Percentiles rank a stretch among this genome's conserved stretches.
Conservation (phyloP, 257 asterid species). For the Fraxinus cuspidata region DNA sequence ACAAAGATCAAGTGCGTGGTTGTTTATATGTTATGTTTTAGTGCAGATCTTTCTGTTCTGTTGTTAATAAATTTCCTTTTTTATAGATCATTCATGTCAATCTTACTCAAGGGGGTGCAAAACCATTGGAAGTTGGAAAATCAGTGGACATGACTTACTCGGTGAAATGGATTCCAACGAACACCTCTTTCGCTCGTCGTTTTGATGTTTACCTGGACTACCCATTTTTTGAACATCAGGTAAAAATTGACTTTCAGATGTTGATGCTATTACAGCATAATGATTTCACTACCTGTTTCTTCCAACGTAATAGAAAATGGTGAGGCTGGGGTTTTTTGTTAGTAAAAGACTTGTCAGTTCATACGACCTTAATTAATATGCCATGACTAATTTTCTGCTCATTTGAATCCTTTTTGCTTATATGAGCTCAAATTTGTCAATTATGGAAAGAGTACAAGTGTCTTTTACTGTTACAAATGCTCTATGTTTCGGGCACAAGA, state of each 20-base stretch:
- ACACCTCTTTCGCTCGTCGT: constrained; percentile 79
- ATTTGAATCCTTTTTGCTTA: neutral
- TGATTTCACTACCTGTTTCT: neutral
- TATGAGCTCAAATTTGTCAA: neutral
- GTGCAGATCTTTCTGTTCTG: neutral
- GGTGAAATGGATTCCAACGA: constrained; percentile 84
- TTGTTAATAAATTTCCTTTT: constrained; percentile 4
- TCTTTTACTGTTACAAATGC: neutral
- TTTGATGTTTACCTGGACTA: constrained; percentile 96
- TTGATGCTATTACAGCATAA: neutral
- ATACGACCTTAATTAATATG: neutral
- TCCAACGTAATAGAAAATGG: neutral
- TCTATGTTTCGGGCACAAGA: neutral
- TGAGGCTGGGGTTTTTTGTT: neutral
- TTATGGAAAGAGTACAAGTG: neutral
- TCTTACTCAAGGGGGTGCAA: constrained; percentile 81
- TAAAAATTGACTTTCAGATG: constrained; percentile 24
- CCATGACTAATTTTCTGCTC: neutral
- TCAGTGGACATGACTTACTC: constrained; percentile 84
- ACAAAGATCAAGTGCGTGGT: constrained; percentile 49
- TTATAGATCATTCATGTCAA: constrained; percentile 94
- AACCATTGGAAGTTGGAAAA: constrained; percentile 79
- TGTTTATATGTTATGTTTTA: neutral
- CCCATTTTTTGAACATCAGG: constrained; percentile 99
- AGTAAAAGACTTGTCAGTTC: neutral